These are phyloP conservation scores for Stenocarpella maydis DNA, from an alignment of 2,329 filamentous ascomycete species.

Conservation along the genomic window DNA sequence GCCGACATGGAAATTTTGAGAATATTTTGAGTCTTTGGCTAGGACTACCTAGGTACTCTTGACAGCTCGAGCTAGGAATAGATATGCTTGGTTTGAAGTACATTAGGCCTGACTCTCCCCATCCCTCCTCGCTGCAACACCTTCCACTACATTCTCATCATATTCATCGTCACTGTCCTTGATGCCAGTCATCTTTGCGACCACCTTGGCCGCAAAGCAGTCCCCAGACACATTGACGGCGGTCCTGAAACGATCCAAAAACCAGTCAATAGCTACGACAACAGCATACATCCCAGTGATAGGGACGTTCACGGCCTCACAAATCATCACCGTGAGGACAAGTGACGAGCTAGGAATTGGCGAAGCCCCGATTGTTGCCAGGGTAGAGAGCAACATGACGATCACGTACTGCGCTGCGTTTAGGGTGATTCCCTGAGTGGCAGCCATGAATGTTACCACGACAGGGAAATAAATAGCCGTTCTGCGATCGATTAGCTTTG, in stretches of 20 bases:
- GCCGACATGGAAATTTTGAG: no score
- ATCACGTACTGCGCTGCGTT: slow-evolving; percentile 56
- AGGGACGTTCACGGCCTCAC: slow-evolving; percentile 51
- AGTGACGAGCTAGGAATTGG: slow-evolving; percentile 62
- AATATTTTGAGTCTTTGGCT: no score
- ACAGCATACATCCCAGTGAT: slow-evolving; percentile 61
- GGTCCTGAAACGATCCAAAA: slow-evolving; percentile 64
- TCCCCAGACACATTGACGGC: slow-evolving; percentile 61
- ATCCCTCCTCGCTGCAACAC: neutral
- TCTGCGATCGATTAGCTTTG: slow-evolving; percentile 38
- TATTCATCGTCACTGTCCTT: slow-evolving; percentile 30
- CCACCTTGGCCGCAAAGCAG: slow-evolving; percentile 52
- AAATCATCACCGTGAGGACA: slow-evolving; percentile 61
- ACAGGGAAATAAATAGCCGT: slow-evolving; percentile 65
- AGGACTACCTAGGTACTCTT: neutral
- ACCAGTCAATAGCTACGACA: slow-evolving; percentile 63
- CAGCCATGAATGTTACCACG: slow-evolving; percentile 60
- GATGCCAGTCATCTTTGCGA: slow-evolving; percentile 51
- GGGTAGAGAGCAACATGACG: slow-evolving; percentile 56
- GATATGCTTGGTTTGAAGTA: no score
- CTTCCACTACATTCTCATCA: neutral
- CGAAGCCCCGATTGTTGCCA: slow-evolving; percentile 62
- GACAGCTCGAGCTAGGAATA: neutral
- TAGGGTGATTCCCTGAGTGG: slow-evolving; percentile 56
- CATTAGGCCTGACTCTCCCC: neutral